Evolutionary conservation across 1,284 basidiomycete species (phyloP), one percentile per base, ranked within the genome.

Genomic region (Fomitopsis schrenkii): DNA sequence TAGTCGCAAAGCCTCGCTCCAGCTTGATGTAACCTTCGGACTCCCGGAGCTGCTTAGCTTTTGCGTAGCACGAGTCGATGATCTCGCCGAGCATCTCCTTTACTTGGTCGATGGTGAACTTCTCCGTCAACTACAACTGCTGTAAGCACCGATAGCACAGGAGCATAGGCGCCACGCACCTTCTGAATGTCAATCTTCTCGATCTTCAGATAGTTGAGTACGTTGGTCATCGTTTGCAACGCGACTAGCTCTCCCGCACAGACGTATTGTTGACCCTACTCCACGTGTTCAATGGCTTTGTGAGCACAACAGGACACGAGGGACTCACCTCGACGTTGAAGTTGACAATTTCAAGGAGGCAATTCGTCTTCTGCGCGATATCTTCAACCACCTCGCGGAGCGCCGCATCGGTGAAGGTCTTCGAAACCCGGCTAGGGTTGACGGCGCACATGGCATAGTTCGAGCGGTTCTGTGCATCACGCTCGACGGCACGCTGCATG

Each of bases 361-460:
- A 85, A 35, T 87, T 83, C 14, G 93, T 95, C 59, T 84, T 81
- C 45, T 84, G 82, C 12, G 92, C 82, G 71, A 98, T 96, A 55
- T 84, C 84, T 69, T 98, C 95, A 62, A 99, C 95, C 53, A 99
- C 95, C 77, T 99, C 97, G 52, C 95, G 87, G 26, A 99, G 83
- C 10, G 94, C 94, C 4, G 91, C 87, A 61, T 98, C 96, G 67
- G 87, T 94, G 83, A 98, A 98, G 5, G 93, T 90, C 75, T 90
- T 91, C 45, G 94, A 94, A 66, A 99, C 94, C 63, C 97, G 90
- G 69, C 94, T 91, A 1, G 97, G 97, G 77, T 98, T 98, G 72
- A 98, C 93, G 17, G 97, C 97, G 76, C 95, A 96, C 97, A 99
- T 98, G 19, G 95, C 96, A 72, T 98, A 99, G 76, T 97, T 95